Conservation (phyloP, 306 rosid species). For the Quercus alba region DNA sequence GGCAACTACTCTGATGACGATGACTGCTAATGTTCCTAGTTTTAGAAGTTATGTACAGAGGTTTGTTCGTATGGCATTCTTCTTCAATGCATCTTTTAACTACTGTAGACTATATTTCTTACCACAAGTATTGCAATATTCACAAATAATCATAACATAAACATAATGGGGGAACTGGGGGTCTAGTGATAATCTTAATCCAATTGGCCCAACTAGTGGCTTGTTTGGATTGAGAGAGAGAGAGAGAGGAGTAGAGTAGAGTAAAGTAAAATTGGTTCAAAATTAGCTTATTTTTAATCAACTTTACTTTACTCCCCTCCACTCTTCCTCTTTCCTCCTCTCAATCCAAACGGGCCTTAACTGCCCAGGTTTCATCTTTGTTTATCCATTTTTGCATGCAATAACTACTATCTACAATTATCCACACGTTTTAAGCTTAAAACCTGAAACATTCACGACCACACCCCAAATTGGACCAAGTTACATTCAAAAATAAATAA, state of each 20-base stretch:
- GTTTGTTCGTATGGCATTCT: neutral
- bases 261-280: too few relatives aligned
- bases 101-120: neutral
- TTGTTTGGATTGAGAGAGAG: too few relatives aligned
- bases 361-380: too few relatives aligned
- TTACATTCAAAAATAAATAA: too few relatives aligned
- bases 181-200: neutral
- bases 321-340: rapidly evolving
- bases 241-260: too few relatives aligned
- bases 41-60: neutral
- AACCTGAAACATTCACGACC: too few relatives aligned
- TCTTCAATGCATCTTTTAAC: neutral
- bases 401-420: too few relatives aligned
- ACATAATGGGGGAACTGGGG: neutral
- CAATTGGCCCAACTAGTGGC: too few relatives aligned
- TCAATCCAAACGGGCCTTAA: too few relatives aligned
- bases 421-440: too few relatives aligned
- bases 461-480: too few relatives aligned
- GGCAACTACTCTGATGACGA: constrained; percentile 38
- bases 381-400: too few relatives aligned
- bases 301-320: rapidly evolving
- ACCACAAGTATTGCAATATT: neutral
- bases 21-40: constrained; percentile 11
- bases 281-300: rapidly evolving
- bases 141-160: neutral